Conservation (phyloP, 2,329 filamentous ascomycete species). For the Grosmannia huntii region DNA sequence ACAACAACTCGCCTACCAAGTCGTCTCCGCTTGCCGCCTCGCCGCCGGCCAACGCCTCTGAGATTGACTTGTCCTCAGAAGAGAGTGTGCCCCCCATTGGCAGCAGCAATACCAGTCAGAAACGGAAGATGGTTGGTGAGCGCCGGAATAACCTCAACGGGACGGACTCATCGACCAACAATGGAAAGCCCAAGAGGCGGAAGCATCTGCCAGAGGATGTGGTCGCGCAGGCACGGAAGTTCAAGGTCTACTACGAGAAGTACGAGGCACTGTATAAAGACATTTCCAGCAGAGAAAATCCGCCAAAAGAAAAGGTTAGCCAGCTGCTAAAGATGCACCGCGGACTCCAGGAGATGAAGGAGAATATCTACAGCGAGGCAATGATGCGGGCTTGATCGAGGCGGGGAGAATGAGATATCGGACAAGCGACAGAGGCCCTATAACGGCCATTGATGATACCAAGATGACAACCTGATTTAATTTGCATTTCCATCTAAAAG, state of each 20-base stretch:
- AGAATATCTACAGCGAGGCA: slow-evolving; percentile 38
- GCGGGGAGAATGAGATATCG: no score
- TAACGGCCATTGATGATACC: slow-evolving; percentile 3
- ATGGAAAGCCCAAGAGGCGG: slow-evolving; percentile 10
- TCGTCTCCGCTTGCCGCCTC: slow-evolving; percentile 54
- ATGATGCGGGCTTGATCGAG: slow-evolving; percentile 4
- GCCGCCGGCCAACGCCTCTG: slow-evolving; percentile 52
- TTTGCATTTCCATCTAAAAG: not conserved
- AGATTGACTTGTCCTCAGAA: slow-evolving; percentile 32
- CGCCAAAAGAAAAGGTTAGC: slow-evolving; percentile 36
- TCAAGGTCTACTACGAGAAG: slow-evolving; percentile 42
- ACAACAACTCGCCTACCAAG: slow-evolving; percentile 41
- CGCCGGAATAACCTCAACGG: slow-evolving; percentile 8
- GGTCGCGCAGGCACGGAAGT: slow-evolving; percentile 39
- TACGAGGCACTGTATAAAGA: slow-evolving; percentile 46
- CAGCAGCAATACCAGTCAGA: slow-evolving; percentile 22
- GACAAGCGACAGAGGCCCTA: not conserved
- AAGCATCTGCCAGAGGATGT: slow-evolving; percentile 32
- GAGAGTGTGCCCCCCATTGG: slow-evolving; percentile 15
- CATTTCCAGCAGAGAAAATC: slow-evolving; percentile 35
- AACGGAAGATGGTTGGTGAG: slow-evolving; percentile 26
- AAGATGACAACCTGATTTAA: not conserved
- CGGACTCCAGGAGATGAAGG: slow-evolving; percentile 43
- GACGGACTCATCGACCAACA: slow-evolving; percentile 13
- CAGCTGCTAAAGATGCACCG: slow-evolving; percentile 41